These are phyloP conservation scores for Aspergillus sclerotiicarbonarius DNA, from an alignment of 495 filamentous ascomycete genomes.

Conservation along the genomic window DNA sequence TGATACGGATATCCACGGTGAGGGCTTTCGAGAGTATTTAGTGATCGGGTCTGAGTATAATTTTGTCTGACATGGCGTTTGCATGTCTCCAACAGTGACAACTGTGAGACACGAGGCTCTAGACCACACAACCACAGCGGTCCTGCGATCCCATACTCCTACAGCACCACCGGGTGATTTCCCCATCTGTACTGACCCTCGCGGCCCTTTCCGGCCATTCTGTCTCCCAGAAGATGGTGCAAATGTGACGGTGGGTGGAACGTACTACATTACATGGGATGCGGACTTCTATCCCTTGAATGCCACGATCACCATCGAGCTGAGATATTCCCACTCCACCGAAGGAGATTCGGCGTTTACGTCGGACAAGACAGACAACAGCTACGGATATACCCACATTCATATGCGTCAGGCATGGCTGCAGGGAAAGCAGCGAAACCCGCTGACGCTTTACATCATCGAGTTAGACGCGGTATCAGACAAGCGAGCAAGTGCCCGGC, in stretches of 20 bases:
- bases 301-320: conserved; percentile 38
- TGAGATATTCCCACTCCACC: conserved; percentile 30
- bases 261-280: conserved; percentile 48
- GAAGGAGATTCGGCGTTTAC: conserved; percentile 35
- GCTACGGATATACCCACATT: conserved; percentile 35
- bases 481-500: conserved; percentile 23
- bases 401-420: conserved; percentile 36
- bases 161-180: conserved; percentile 50
- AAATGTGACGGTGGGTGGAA: conserved; percentile 36
- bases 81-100: neutral
- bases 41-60: neutral
- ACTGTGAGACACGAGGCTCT: conserved; percentile 2
- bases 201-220: conserved; percentile 30
- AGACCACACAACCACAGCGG: conserved; percentile 3
- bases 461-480: conserved; percentile 26
- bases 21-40: neutral
- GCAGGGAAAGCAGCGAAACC: conserved; percentile 28
- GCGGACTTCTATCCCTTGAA: conserved; percentile 37
- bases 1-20: neutral
- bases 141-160: conserved; percentile 37
- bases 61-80: neutral
- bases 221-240: conserved; percentile 37
- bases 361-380: conserved; percentile 36
- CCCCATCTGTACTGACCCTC: conserved; percentile 28
- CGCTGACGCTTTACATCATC: conserved; percentile 31